A percentile compares a stretch with the other conserved stretches of the same genome.
These are phyloP conservation scores for Boletus eberwhitei DNA, from an alignment of 768 basidiomycete species.

Conservation along the genomic window DNA sequence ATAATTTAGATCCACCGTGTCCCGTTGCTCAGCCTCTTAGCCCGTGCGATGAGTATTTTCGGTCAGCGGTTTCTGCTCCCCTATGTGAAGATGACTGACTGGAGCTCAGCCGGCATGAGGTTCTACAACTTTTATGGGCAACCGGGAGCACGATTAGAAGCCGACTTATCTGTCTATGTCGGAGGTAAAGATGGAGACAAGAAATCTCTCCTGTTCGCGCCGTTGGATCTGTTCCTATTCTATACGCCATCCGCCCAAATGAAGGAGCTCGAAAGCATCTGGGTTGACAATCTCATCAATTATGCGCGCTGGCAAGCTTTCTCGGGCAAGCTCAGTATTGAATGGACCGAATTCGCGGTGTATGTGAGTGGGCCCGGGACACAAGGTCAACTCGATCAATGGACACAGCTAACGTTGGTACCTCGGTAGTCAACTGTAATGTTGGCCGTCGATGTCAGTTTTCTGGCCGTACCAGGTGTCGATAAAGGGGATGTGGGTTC, in stretches of 20 bases:
- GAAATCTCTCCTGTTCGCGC: background rate
- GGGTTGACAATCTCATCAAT: background rate
- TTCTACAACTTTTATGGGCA: background rate
- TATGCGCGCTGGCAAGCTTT: background rate
- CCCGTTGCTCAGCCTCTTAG: background rate
- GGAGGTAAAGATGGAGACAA: background rate
- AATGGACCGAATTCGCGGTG: background rate
- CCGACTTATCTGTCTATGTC: background rate
- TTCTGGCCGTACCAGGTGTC: background rate
- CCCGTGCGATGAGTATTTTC: background rate
- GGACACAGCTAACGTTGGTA: background rate
- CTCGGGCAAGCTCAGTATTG: background rate
- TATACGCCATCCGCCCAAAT: background rate
- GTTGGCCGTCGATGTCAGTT: background rate
- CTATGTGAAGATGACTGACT: background rate
- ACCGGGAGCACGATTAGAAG: background rate
- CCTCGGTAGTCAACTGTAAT: background rate
- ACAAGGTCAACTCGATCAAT: no score
- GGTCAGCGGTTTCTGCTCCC: background rate
- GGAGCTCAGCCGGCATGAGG: background rate
- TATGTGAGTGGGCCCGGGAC: background rate
- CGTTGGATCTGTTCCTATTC: background rate
- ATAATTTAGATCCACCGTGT: no score
- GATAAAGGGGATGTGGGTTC: background rate
- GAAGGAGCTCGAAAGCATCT: background rate